Conservation (phyloP, 1,284 basidiomycete genomes). For the Pulchroboletus neoregius region DNA sequence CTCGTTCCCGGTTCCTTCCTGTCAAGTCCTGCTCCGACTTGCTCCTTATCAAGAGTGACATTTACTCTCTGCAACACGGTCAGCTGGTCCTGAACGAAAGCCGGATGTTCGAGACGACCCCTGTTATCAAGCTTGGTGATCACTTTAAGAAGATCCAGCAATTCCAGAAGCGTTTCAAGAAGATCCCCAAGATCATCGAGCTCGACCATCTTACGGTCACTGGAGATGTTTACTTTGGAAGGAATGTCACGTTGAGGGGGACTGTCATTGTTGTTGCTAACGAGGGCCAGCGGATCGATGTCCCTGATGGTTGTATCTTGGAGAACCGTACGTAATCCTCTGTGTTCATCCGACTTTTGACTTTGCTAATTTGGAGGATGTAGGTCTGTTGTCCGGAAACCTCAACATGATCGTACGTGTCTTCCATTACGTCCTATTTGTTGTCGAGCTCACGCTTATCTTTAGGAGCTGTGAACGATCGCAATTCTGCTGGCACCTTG, state of each 20-base stretch:
- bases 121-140: conserved; percentile 97
- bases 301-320: conserved; percentile 91
- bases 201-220: conserved; percentile 96
- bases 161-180: conserved; percentile 98
- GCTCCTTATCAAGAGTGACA: conserved; percentile 94
- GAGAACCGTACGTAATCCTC: conserved; percentile 70
- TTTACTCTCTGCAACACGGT: conserved; percentile 94
- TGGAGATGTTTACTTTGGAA: conserved; percentile 94
- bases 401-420: conserved; percentile 64
- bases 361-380: conserved; percentile 9
- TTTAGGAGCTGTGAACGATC: conserved; percentile 31
- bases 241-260: conserved; percentile 85
- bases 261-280: conserved; percentile 89
- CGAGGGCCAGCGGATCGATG: conserved; percentile 92
- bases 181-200: conserved; percentile 91
- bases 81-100: conserved; percentile 89
- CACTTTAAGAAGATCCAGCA: conserved; percentile 92
- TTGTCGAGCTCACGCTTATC: conserved; percentile 1
- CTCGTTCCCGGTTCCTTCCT: conserved; percentile 95
- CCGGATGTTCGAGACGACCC: conserved; percentile 91
- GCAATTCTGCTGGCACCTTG: no score
- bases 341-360: background rate
- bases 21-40: conserved; percentile 92
- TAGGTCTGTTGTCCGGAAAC: conserved; percentile 61
- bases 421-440: background rate